Evolutionary conservation across 192 early-diverging fungal species (phyloP), one percentile per base, ranked within the genome.

Genomic region (Coemansia sp.): DNA sequence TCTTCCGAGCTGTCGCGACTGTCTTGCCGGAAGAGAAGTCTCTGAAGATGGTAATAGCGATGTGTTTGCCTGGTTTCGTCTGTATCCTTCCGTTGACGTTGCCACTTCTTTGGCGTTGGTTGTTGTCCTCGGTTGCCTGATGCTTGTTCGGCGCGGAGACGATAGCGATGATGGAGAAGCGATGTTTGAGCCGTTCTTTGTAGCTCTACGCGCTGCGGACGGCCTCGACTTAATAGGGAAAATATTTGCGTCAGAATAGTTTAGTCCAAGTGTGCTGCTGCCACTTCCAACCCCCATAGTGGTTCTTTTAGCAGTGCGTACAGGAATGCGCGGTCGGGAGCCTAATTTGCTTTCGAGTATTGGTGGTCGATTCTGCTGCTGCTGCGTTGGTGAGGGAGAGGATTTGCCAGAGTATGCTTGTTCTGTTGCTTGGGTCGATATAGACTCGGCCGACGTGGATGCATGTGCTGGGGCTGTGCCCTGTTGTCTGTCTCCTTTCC

Each of bases 261-360:
- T 79, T 42, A 74, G 76, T 50, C 76, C 76, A 20, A 79, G 67
- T 22, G 76, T 79, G 60, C 64, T 79, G 36, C 70, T 79, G 41
- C 76, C 76, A 53, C 67, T 79, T 54, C 76, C 76, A 37, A 79
- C 76, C 27, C 76, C 76, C 71, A 79, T 73, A 64, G 76, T 79
- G 38, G 59, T 69, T 62, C 76, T 54, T 20, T 55, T 57, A 30
- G 70, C 36, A 17, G 58, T 27, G 14, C 61, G 74, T 53, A 59
- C 36, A 33, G 59, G 63, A 48, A 69, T 69, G 42, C 52, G 67
- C 37, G 64, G 55, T 14, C 45, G 61, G 17, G 70, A 36, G 30
- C 61, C 59, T 23, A 19, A 27, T 57, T 59, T 59, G 55, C 37
- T 57, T 27, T 19, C 52, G 33, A 8, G 36, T 29, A 38, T n/a